A percentile compares a stretch with the other conserved stretches of the same genome.
phyloP scores from a whole-genome alignment of 257 asterid genomes.

The Echium plantagineum region DNA sequence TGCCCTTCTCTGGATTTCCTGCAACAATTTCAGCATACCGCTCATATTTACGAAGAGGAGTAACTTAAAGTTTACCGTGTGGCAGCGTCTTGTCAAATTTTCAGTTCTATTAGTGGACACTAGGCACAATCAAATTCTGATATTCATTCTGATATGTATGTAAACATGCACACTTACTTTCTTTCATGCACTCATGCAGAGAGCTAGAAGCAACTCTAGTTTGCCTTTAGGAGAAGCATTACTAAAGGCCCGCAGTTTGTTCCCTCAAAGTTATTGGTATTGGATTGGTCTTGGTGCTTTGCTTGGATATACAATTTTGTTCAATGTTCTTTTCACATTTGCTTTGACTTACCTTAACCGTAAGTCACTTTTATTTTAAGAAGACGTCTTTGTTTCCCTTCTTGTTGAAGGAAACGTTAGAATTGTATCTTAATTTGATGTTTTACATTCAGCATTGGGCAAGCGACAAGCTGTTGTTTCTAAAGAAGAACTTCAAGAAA shows the following conservation, averaged over 20 bases:
- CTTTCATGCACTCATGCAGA: slow-evolving; percentile 52
- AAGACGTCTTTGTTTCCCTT: slow-evolving; percentile 7
- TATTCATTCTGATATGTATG: neutral
- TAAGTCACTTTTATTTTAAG: slow-evolving; percentile 31
- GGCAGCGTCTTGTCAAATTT: neutral
- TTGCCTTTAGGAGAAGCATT: slow-evolving; percentile 66
- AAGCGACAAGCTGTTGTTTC: slow-evolving; percentile 78
- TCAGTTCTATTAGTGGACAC: neutral
- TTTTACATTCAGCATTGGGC: slow-evolving; percentile 41
- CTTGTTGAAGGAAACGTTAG: slow-evolving; percentile 6
- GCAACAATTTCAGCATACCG: neutral
- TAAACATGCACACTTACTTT: slow-evolving; percentile 3
- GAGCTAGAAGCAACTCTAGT: slow-evolving; percentile 36
- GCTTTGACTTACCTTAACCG: slow-evolving; percentile 71
- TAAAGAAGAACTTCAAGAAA: slow-evolving; percentile 54
- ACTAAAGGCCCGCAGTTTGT: slow-evolving; percentile 71
- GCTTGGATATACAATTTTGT: slow-evolving; percentile 66
- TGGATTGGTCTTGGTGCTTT: slow-evolving; percentile 93
- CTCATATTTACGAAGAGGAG: neutral
- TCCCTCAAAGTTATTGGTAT: slow-evolving; percentile 82
- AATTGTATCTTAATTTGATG: neutral
- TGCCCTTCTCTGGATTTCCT: neutral
- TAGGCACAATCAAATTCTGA: neutral
- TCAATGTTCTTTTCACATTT: slow-evolving; percentile 71
- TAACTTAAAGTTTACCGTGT: neutral